Percentiles rank a stretch among this genome's conserved stretches.
Conservation (phyloP, 139 green algal genomes). For the Chlamydomonas urium region DNA sequence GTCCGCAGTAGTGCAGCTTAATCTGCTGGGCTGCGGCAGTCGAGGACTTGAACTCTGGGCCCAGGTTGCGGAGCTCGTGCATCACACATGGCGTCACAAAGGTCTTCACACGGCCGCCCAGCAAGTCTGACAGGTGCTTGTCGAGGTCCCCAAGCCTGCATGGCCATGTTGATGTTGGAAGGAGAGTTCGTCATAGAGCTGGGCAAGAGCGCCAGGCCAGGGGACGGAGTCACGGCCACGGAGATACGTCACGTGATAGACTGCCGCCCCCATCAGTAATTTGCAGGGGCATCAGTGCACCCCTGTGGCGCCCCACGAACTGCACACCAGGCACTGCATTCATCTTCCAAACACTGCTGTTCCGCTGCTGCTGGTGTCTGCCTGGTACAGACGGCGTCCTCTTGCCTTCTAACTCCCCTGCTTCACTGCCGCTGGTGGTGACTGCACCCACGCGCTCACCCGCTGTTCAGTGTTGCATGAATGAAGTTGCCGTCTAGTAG, state of each 20-base stretch:
- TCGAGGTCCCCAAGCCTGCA: slow-evolving; percentile 35
- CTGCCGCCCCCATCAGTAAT: too few species aligned
- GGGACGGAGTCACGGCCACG: too few species aligned
- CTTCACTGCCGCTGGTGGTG: slow-evolving; percentile 12
- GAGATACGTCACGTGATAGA: too few species aligned
- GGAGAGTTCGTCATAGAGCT: too few species aligned
- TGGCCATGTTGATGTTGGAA: too few species aligned
- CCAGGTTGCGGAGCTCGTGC: slow-evolving; percentile 52
- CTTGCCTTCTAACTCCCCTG: not conserved
- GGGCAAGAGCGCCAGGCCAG: too few species aligned
- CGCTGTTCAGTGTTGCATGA: slow-evolving; percentile 54
- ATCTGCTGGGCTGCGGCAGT: not conserved
- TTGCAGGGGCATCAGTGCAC: too few species aligned
- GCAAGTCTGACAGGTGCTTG: slow-evolving; percentile 49
- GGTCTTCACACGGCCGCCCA: slow-evolving; percentile 53
- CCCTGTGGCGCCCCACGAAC: too few species aligned
- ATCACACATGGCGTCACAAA: slow-evolving; percentile 66
- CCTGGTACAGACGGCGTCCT: too few species aligned
- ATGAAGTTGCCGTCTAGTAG: slow-evolving; percentile 80
- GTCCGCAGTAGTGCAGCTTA: slow-evolving; percentile 62
- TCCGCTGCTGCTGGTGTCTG: too few species aligned
- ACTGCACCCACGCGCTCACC: slow-evolving; percentile 62
- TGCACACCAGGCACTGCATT: too few species aligned
- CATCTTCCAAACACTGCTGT: too few species aligned
- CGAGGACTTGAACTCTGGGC: slow-evolving; percentile 33